These are phyloP conservation scores for Physocladia obscura DNA, from an alignment of 192 early-diverging fungal genomes.

Conservation along the genomic window DNA sequence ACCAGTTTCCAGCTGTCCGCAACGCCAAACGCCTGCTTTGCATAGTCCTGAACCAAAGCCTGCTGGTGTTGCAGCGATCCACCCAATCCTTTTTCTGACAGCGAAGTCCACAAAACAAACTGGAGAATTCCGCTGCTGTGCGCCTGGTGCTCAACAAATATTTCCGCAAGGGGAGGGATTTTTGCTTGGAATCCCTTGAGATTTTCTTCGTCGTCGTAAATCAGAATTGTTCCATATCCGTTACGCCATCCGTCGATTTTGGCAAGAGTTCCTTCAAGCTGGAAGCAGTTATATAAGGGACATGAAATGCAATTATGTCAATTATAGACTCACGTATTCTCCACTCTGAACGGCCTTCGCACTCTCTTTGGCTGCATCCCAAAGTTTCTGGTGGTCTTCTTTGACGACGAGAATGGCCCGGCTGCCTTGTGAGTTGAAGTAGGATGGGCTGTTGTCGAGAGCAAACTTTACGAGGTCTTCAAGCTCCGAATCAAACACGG, in stretches of 20 bases:
- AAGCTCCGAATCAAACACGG: constrained; percentile 24
- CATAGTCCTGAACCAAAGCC: constrained; percentile 12
- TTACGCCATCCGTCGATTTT: constrained; percentile 15
- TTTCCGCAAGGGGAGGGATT: constrained; percentile 17
- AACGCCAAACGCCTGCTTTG: neutral
- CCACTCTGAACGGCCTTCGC: neutral
- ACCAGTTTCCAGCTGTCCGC: constrained; percentile 30
- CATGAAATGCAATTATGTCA: neutral
- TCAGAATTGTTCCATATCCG: constrained; percentile 34
- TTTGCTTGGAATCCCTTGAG: constrained; percentile 10
- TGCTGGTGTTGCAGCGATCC: constrained; percentile 28
- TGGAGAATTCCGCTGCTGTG: constrained; percentile 34
- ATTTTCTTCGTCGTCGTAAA: constrained; percentile 31
- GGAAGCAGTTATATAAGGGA: neutral
- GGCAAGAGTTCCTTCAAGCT: constrained; percentile 4
- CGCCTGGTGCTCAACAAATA: constrained; percentile 1
- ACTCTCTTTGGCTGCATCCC: constrained; percentile 21
- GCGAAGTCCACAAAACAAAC: constrained; percentile 30
- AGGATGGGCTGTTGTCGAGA: constrained; percentile 24
- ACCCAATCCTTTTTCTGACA: constrained; percentile 25
- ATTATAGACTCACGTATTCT: constrained; percentile 10
- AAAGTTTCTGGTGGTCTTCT: constrained; percentile 32
- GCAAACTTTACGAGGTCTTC: constrained; percentile 31
- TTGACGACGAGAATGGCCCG: constrained; percentile 31
- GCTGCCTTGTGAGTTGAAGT: constrained; percentile 30